A percentile compares a stretch with the other conserved stretches of the same genome.
phyloP scores from a whole-genome alignment of 2,329 filamentous ascomycete genomes.

The Hypoxylon sp. region DNA sequence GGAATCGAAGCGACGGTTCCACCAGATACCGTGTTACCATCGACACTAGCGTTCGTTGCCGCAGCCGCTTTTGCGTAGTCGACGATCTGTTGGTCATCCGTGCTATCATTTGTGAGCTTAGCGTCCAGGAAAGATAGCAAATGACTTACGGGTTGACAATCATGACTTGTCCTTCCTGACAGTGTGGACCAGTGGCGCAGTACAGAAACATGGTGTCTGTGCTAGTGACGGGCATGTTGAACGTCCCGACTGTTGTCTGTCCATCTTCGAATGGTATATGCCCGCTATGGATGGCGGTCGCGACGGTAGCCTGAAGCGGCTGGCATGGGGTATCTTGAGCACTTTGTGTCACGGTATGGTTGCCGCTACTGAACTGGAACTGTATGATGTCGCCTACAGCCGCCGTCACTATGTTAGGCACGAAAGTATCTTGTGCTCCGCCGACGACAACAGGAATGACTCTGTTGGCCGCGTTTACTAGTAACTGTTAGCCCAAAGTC shows the following conservation, averaged over 20 bases:
- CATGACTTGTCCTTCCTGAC: constrained; percentile 64
- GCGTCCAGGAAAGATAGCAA: background rate
- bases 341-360: constrained; percentile 61
- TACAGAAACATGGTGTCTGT: constrained; percentile 64
- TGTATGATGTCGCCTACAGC: constrained; percentile 56
- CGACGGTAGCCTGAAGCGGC: constrained; percentile 54
- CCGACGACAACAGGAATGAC: constrained; percentile 56
- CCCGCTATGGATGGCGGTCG: constrained; percentile 56
- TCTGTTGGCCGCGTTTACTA: constrained; percentile 38
- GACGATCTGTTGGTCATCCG: constrained; percentile 49
- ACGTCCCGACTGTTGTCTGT: constrained; percentile 58
- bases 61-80: constrained; percentile 48
- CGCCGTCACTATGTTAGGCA: constrained; percentile 55
- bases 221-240: constrained; percentile 61
- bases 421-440: constrained; percentile 55
- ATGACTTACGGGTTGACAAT: constrained; percentile 62
- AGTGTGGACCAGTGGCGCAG: constrained; percentile 64
- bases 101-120: constrained; percentile 38
- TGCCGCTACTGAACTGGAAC: constrained; percentile 60
- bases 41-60: constrained; percentile 45
- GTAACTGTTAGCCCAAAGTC: constrained; percentile 10
- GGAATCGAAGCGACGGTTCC: constrained; percentile 51
- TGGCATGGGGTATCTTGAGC: constrained; percentile 54
- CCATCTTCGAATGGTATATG: constrained; percentile 57
- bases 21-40: constrained; percentile 48